Percentiles rank a stretch among this genome's conserved stretches.
These are phyloP conservation scores for Phaeosphaeriaceae sp. DNA, from an alignment of 2,329 filamentous ascomycete species.

Conservation along the genomic window DNA sequence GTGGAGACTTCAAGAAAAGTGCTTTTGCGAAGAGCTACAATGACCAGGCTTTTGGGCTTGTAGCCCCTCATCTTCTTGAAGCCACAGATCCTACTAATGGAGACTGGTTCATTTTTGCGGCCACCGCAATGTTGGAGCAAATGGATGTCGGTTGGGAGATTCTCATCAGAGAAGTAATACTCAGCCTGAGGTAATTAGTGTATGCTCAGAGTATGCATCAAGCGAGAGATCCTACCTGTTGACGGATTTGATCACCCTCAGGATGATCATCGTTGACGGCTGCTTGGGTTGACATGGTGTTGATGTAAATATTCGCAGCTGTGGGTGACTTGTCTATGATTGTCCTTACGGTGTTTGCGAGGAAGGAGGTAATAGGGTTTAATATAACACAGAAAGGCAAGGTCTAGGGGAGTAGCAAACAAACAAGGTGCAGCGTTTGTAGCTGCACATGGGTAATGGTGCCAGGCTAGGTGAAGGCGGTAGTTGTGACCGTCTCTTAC, in stretches of 20 bases:
- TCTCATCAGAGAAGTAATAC: slow-evolving; percentile 59
- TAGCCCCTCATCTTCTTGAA: slow-evolving; percentile 56
- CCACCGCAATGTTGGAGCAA: slow-evolving; percentile 51
- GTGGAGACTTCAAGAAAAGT: slow-evolving; percentile 50
- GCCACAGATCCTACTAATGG: slow-evolving; percentile 51
- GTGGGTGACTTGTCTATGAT: neutral
- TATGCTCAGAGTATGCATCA: neutral
- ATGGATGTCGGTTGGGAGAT: slow-evolving; percentile 52
- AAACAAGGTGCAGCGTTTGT: neutral
- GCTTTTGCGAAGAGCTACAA: slow-evolving; percentile 51
- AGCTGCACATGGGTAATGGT: slow-evolving; percentile 6
- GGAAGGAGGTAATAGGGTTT: neutral
- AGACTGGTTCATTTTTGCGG: slow-evolving; percentile 51
- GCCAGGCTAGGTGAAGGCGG: neutral
- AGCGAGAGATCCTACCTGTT: slow-evolving; percentile 26
- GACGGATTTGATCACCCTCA: slow-evolving; percentile 35
- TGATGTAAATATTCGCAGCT: neutral
- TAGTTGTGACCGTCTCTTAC: neutral
- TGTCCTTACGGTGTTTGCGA: neutral
- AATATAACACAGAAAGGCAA: no score
- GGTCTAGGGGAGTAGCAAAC: slow-evolving; percentile 6
- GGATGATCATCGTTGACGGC: slow-evolving; percentile 27
- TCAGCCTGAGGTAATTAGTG: slow-evolving; percentile 46
- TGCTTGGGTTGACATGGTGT: neutral
- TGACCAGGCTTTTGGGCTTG: slow-evolving; percentile 49